phyloP scores from a whole-genome alignment of 352 stramenopile species.

The Globisporangium paroecandrum region DNA sequence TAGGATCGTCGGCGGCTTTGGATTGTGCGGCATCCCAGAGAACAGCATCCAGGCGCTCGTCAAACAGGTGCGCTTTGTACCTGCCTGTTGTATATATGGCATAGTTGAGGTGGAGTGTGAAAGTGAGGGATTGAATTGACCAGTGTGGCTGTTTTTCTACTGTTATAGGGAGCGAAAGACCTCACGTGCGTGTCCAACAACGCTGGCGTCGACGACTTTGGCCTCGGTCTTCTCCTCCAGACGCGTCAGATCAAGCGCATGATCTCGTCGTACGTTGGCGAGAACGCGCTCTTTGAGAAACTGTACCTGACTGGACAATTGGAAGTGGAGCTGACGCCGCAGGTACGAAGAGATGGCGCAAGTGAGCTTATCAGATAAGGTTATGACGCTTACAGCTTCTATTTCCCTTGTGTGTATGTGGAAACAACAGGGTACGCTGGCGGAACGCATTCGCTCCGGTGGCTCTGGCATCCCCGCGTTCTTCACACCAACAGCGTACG shows the following conservation, averaged over 20 bases:
- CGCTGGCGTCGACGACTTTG: constrained; percentile 93
- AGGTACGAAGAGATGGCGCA: constrained; percentile 31
- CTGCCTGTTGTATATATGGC: not conserved
- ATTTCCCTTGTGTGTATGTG: not conserved
- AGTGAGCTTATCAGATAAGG: too few species aligned
- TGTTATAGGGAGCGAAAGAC: constrained; percentile 64
- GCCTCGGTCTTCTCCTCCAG: constrained; percentile 91
- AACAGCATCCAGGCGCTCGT: constrained; percentile 87
- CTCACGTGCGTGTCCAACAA: constrained; percentile 92
- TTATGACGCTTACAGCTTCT: not conserved
- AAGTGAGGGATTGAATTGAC: not conserved
- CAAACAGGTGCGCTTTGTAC: constrained; percentile 37
- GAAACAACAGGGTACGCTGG: constrained; percentile 80
- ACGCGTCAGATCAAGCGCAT: constrained; percentile 95
- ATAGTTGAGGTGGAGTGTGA: not conserved
- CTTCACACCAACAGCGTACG: constrained; percentile 94
- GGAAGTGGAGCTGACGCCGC: constrained; percentile 96
- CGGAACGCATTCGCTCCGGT: constrained; percentile 89
- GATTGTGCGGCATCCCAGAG: constrained; percentile 90
- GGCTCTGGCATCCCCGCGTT: constrained; percentile 95
- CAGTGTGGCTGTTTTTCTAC: not conserved
- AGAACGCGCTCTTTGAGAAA: constrained; percentile 95
- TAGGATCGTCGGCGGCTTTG: constrained; percentile 88
- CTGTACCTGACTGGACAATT: constrained; percentile 90
- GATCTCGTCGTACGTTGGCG: constrained; percentile 96